Conservation (phyloP, 257 asterid genomes). For the Nicotiana undulata region DNA sequence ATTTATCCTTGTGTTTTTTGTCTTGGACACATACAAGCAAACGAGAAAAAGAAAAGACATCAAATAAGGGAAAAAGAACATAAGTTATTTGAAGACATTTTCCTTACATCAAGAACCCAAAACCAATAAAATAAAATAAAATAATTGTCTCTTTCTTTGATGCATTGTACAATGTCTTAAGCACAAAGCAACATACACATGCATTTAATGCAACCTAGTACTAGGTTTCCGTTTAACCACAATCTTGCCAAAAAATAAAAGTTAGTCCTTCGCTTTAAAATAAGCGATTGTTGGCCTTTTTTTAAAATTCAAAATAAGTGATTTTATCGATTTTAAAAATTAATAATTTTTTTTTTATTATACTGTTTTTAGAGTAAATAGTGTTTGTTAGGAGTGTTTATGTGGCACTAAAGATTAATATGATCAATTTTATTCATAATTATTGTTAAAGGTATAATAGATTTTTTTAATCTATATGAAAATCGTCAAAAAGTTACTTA, state of each 20-base stretch:
- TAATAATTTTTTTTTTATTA: no score
- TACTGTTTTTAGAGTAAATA: no score
- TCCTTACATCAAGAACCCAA: not conserved
- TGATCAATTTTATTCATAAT: no score
- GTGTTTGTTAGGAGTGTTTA: no score
- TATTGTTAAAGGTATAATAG: no score
- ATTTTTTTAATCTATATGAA: no score
- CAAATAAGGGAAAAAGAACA: not conserved
- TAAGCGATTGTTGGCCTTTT: no score
- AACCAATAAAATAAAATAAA: not conserved
- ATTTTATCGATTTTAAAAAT: no score
- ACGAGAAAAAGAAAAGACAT: not conserved
- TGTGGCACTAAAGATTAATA: no score
- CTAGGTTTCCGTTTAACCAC: not conserved
- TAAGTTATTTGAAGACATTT: not conserved
- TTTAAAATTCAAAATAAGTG: no score
- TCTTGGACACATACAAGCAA: not conserved
- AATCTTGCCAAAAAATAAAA: not conserved
- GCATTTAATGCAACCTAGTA: not conserved
- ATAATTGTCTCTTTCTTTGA: not conserved
- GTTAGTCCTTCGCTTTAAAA: no score
- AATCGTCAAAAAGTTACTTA: no score
- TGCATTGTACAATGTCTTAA: not conserved
- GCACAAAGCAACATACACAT: not conserved
- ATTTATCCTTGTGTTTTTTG: not conserved